Evolutionary conservation across 1,284 basidiomycete species (phyloP), one percentile per base, ranked within the genome.

Genomic region (Schizophyllum commune): DNA sequence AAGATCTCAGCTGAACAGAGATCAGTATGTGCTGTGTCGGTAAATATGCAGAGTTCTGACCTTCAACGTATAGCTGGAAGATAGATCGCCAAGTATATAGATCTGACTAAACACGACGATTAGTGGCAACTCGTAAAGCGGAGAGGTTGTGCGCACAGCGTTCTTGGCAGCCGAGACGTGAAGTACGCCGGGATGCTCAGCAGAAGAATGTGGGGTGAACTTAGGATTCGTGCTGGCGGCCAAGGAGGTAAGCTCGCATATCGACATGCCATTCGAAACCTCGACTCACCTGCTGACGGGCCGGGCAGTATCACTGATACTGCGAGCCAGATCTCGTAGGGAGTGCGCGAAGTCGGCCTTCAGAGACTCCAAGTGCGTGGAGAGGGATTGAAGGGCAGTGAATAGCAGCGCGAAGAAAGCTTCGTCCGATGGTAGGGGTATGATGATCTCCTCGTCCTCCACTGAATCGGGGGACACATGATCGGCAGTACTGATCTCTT

Each of bases 41-140:
- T 17, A 47, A 9, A 47, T 47, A 27, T 27, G 27, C 39, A 47
- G 39, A 8, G 17, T 3, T 17, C 17, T 17, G 13, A 47, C 39
- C 39, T 67, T 98, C 94, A 58, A 92, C 79, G 76, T 96, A 98
- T 1, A 96, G 75, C 57, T 87, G 83, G 69, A 98, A 97, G 34
- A 98, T 90, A 73, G 94, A 88, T 33, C 96, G 79, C 96, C 96
- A 98, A 2, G 86, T 83, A 69, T 94, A 95, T n/a, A 98, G 74
- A 68, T 98, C 96, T 21, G 74, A 78, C 77, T 81, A 55, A 32
- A 22, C 20, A 20, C 5, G 15, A 52, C 8, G 27, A 27, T 61
- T 34, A 59, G 51, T 8, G 56, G 27, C 9, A 20, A 13, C 13
- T 20, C n/a, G 27, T 19, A n/a, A 6, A 22, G 20, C 5, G 58